phyloP scores from a whole-genome alignment of 495 filamentous ascomycete genomes.

The Penicillium verhagenii region DNA sequence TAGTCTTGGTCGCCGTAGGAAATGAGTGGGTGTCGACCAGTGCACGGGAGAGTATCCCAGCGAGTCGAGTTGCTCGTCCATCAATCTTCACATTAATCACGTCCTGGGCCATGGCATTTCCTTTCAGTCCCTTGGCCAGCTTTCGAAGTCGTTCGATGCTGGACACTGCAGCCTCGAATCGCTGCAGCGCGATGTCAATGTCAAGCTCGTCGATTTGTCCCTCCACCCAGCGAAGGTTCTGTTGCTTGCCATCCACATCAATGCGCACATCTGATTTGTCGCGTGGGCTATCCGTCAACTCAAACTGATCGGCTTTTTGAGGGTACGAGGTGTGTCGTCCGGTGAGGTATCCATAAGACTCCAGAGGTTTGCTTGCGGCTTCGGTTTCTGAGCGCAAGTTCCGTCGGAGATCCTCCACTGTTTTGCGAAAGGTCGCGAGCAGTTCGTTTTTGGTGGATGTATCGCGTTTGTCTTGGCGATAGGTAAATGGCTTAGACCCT shows the following conservation, averaged over 20 bases:
- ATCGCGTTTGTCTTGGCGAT: constrained; percentile 74
- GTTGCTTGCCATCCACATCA: constrained; percentile 93
- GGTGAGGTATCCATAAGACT: constrained; percentile 75
- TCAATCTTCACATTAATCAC: constrained; percentile 88
- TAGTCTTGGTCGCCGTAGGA: constrained; percentile 64
- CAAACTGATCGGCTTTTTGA: constrained; percentile 48
- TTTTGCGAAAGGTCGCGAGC: constrained; percentile 84
- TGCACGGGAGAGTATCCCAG: constrained; percentile 67
- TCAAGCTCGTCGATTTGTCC: constrained; percentile 93
- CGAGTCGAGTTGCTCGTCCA: constrained; percentile 77
- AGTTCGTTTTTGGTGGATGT: constrained; percentile 73
- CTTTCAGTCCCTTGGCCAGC: constrained; percentile 74
- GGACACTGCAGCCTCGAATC: constrained; percentile 79
- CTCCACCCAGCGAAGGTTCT: constrained; percentile 94
- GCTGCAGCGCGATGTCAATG: constrained; percentile 89
- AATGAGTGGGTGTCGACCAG: constrained; percentile 72
- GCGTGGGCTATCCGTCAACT: constrained; percentile 68
- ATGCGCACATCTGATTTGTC: constrained; percentile 74
- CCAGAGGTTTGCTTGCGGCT: constrained; percentile 70
- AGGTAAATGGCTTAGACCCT: constrained; percentile 90
- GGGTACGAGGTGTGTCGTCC: constrained; percentile 29
- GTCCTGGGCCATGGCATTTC: constrained; percentile 80
- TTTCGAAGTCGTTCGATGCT: constrained; percentile 79
- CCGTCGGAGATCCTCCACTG: constrained; percentile 85
- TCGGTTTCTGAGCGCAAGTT: constrained; percentile 79